Evolutionary conservation across 2,329 filamentous ascomycete species (phyloP), one percentile per base, ranked within the genome.

Genomic region (Akanthomyces uredinophilus): DNA sequence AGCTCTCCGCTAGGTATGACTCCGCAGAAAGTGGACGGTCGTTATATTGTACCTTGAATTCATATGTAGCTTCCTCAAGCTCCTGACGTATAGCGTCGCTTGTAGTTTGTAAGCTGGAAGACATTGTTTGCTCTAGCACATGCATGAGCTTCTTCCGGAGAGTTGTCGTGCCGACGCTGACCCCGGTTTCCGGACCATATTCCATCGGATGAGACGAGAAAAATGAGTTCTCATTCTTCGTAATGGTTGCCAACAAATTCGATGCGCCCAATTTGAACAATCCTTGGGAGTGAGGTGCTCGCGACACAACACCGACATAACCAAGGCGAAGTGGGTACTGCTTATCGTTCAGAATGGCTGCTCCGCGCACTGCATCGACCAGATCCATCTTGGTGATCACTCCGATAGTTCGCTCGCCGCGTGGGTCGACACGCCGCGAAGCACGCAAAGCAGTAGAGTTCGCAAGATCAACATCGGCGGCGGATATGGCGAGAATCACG

Each of bases 301-400:
- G 90, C 68, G 90, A 93, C 5, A 99, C 91, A 5, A 99, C 95
- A 55, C 95, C 95, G 4, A 99, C 94, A 69, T 99, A 99, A 4
- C 95, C 95, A 4, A 99, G 80, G n/a, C 95, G 85, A 35, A 99
- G 81, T 46, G 95, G 94, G 71, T 99, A 99, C 73, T 98, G 96
- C 71, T 87, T 89, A 73, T 99, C 94, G 29, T 83, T 87, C 22
- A 99, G 80, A 37, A 99, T 91, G 41, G 85, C 82, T 16, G 86
- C 83, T 35, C 93, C 95, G 63, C 94, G 87, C 8, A 81, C 79
- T 3, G 95, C 83, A 68, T 98, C 94, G 8, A 99, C 93, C 24
- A 99, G 82, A 70, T 99, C 95, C 94, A 99, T 97, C 78, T 99
- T 99, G 3, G 95, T 99, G 47, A 99, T 88, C n/a, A 99, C 95